Percentiles rank a stretch among this genome's conserved stretches.
phyloP scores from a whole-genome alignment of 2,329 filamentous ascomycete species.

The Fusarium sp. region DNA sequence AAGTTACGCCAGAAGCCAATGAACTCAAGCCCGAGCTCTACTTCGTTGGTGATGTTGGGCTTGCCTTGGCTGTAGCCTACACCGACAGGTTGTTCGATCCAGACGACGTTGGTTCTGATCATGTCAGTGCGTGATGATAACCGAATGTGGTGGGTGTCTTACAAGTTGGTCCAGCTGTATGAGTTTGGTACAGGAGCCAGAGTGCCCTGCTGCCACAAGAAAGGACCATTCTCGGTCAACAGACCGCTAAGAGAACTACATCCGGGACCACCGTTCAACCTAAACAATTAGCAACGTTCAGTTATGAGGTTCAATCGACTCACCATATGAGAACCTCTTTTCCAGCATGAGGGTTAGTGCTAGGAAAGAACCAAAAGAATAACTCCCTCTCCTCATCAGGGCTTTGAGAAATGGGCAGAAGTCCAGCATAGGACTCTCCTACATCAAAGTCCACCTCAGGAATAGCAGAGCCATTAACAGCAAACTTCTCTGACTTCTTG shows the following conservation, averaged over 20 bases:
- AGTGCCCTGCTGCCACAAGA: slow-evolving; percentile 78
- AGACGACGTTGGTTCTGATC: slow-evolving; percentile 76
- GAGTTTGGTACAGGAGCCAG: slow-evolving; percentile 72
- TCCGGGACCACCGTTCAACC: slow-evolving; percentile 57
- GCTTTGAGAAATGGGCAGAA: slow-evolving; percentile 67
- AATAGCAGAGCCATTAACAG: slow-evolving; percentile 72
- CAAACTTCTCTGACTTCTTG: slow-evolving; percentile 58
- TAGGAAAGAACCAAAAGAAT: slow-evolving; percentile 77
- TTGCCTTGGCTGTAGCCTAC: slow-evolving; percentile 77
- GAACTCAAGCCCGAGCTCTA: slow-evolving; percentile 78
- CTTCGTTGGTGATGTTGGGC: slow-evolving; percentile 72
- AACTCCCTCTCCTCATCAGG: slow-evolving; percentile 64
- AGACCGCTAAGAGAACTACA: slow-evolving; percentile 54
- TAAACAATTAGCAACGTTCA: slow-evolving; percentile 52
- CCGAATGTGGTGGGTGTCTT: rapidly evolving
- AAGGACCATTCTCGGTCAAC: slow-evolving; percentile 82
- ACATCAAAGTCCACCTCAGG: slow-evolving; percentile 79
- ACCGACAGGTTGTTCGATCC: slow-evolving; percentile 75
- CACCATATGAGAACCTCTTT: slow-evolving; percentile 74
- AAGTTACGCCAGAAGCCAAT: slow-evolving; percentile 85
- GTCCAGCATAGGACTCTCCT: slow-evolving; percentile 73
- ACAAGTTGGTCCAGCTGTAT: slow-evolving; percentile 79
- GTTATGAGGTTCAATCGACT: rapidly evolving
- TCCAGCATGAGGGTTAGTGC: slow-evolving; percentile 60
- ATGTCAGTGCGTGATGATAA: rapidly evolving